Base-by-base conservation (phyloP, 2,329 filamentous ascomycete species). In the Plenodomus biglobosus region DNA sequence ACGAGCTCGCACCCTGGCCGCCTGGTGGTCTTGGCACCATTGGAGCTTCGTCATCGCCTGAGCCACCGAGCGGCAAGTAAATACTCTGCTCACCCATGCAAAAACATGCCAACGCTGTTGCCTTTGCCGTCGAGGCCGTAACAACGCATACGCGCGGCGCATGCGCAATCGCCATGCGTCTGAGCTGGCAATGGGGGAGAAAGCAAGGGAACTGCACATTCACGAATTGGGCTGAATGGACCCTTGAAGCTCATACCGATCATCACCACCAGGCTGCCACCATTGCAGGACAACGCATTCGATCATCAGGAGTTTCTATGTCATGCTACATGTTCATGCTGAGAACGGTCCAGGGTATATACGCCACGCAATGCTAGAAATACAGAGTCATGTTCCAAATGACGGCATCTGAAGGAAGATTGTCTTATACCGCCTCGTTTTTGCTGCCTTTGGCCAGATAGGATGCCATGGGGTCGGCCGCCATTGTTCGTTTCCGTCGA, bases 391-490 rank as follows among this genome's bases (percentile, higher is more conserved):
- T 52, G 44, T 38, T 44, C 38, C 37, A 52, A 42, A 52, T 41
- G 46, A 57, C 48, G 43, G 43, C 42, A 38, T 36, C 10, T 22
- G 39, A 18, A 46, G 42, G 19, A 45, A 39, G 15, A 42, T 38
- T 24, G 34, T 49, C 39, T 59, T 58, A 65, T 42, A 83, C 69
- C 55, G 88, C 69, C 61, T 88, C 84, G 65, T 91, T 87, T 67
- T 84, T 88, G 18, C 87, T 87, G 19, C 87, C 88, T 20, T 59
- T 60, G 21, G 35, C 40, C 38, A 95, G 71, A 59, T 90, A 83
- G 5, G 84, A 85, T 1, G 90, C 88, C 92, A 96, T 96, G 0
- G 92, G 92, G 74, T 96, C 92, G 55, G 90, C 82, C 1, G 85
- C 84, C 21, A 83, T 84, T 42, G 84, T 82, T 55, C 86, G 80